Base-by-base conservation (phyloP, 2,329 filamentous ascomycete species). In the Sporothrix humicola region DNA sequence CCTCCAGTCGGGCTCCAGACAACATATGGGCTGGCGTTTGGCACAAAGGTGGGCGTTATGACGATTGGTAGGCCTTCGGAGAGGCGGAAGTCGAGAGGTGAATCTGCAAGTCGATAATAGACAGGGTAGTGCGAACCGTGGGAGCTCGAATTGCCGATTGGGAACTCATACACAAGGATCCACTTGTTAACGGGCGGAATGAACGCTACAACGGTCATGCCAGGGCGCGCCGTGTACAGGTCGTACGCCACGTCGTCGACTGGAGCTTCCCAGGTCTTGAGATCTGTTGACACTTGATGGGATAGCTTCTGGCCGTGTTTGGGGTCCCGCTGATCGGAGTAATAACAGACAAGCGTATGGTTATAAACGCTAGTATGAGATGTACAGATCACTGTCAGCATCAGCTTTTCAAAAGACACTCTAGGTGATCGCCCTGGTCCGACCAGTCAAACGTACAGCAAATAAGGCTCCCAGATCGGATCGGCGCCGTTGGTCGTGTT, bases 261-360 rank as follows among this genome's bases (percentile, higher is more conserved):
- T 56, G 52, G 52, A 56, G 52, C 52, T 9, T 56, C 52, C 52
- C 52, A 56, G 4, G 52, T 56, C n/a, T 56, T 56, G 17, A 56
- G 52, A 56, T 56, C 52, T 17, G n/a, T 56, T 56, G 52, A 56
- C 52, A 56, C 52, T 56, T 56, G 52, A 23, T 56, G 52, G 52
- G 52, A 56, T 12, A 56, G 52, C 3, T 56, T 56, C 52, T 56
- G 52, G n/a, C 52, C 52, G 3, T 56, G 52, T 56, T 23, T 56
- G 10, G 52, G 52, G n/a, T 56, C 52, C 52, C 52, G n/a, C 52
- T 56, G 52, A 56, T 56, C 52, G 1, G 52, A 56, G 52, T 56
- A 56, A 17, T 56, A 56, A 20, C 52, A 56, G 52, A 56, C 52
- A 20, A 56, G 52, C 7, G 52, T 20, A 56, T 56, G 52, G 17